Evolutionary conservation across 164 flowering plant genomes (phyloP).

Genomic region (Annona cherimola): DNA sequence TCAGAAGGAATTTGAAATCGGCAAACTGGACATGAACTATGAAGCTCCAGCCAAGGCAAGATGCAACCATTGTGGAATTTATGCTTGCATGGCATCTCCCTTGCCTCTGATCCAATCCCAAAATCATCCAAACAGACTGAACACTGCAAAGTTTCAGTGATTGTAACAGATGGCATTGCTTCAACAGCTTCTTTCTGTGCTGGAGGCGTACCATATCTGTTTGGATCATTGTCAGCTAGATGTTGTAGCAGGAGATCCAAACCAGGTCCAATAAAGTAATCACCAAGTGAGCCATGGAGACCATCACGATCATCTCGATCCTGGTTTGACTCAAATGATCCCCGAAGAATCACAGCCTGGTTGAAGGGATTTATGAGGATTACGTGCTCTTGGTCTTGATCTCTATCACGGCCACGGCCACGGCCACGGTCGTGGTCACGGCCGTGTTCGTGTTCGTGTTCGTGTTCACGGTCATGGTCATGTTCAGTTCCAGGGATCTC

Average conservation of each 20-base stretch:
- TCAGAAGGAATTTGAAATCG: constrained; percentile 68
- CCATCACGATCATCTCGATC: constrained; percentile 8
- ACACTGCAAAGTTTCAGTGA: constrained; percentile 48
- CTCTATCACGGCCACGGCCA: no score
- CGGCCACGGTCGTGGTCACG: no score
- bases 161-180: constrained; percentile 62
- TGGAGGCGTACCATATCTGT: constrained; percentile 85
- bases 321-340: constrained; percentile 29
- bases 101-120: constrained; percentile 58
- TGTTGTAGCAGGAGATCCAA: constrained; percentile 76
- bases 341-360: constrained; percentile 55
- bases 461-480: constrained; percentile 19
- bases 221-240: constrained; percentile 84
- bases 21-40: constrained; percentile 88
- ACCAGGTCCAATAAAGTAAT: constrained; percentile 71
- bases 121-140: constrained; percentile 80
- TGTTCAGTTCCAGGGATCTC: constrained; percentile 29
- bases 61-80: constrained; percentile 70
- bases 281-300: constrained; percentile 52
- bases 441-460: no score
- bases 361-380: constrained; percentile 59
- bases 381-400: constrained; percentile 43
- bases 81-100: constrained; percentile 89
- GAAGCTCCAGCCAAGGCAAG: constrained; percentile 79
- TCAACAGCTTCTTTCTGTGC: constrained; percentile 70